phyloP scores from a whole-genome alignment of 768 basidiomycete species.

The Pluteus cervinus region DNA sequence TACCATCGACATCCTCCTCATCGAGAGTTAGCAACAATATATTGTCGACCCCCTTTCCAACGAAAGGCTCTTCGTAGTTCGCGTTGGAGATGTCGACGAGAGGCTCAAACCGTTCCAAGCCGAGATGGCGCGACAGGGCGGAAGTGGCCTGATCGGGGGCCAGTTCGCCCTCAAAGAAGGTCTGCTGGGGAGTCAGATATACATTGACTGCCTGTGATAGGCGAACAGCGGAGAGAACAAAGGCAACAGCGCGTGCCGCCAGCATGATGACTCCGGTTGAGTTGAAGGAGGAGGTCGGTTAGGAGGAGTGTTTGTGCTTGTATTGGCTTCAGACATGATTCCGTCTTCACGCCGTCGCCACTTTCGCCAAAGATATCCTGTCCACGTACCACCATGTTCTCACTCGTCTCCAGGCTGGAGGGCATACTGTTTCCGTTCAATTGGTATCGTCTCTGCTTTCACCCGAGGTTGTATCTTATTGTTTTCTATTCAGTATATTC shows the following conservation, averaged over 20 bases:
- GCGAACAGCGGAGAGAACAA: slow-evolving; percentile 27
- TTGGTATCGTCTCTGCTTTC: slow-evolving; percentile 11
- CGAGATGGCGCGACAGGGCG: slow-evolving; percentile 61
- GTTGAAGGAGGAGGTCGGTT: slow-evolving; percentile 11
- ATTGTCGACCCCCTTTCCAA: slow-evolving; percentile 48
- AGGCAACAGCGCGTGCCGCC: slow-evolving; percentile 12
- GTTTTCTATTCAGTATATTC: no score
- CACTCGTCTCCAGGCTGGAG: slow-evolving; percentile 8
- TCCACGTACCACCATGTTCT: slow-evolving; percentile 5
- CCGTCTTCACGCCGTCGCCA: slow-evolving; percentile 3
- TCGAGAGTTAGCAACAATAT: slow-evolving; percentile 52
- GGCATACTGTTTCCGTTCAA: slow-evolving; percentile 6
- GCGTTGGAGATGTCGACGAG: slow-evolving; percentile 29
- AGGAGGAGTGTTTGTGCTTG: slow-evolving; percentile 21
- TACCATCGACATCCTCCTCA: slow-evolving; percentile 51
- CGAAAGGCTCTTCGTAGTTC: slow-evolving; percentile 36
- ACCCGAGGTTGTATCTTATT: no score
- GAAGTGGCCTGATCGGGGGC: slow-evolving; percentile 51
- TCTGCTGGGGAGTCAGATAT: slow-evolving; percentile 46
- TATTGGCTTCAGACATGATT: no score
- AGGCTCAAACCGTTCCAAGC: slow-evolving; percentile 61
- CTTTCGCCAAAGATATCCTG: background rate
- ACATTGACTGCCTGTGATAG: slow-evolving; percentile 49
- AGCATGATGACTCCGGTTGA: slow-evolving; percentile 18
- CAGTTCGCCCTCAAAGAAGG: slow-evolving; percentile 30